Conservation (phyloP, 805 yeast genomes). For the Monosporozyma aerobia region DNA sequence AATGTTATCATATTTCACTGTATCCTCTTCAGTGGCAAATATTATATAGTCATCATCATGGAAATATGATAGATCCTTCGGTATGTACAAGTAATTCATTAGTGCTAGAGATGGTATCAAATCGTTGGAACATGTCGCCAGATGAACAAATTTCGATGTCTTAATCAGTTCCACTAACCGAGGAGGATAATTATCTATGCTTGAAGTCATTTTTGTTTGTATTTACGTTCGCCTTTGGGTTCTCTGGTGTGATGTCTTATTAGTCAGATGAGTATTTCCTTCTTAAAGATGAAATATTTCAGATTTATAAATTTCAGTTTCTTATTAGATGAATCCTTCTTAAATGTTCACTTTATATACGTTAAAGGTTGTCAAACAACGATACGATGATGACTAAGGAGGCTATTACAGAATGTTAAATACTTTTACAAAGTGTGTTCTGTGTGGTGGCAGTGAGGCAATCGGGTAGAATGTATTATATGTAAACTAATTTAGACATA, state of each 20-base stretch:
- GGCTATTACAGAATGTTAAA: no score
- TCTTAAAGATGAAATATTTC: background rate
- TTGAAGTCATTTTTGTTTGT: background rate
- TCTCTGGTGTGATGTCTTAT: background rate
- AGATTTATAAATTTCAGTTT: background rate
- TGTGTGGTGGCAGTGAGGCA: no score
- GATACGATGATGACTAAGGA: no score
- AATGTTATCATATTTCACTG: slow-evolving; percentile 67
- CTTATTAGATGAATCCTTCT: no score
- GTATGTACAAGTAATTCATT: slow-evolving; percentile 77
- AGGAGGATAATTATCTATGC: slow-evolving; percentile 27
- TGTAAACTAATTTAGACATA: no score
- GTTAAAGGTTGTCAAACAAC: no score
- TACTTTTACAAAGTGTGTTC: no score
- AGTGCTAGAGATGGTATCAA: slow-evolving; percentile 76
- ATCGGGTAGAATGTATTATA: no score
- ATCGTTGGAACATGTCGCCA: slow-evolving; percentile 63
- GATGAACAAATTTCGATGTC: slow-evolving; percentile 61
- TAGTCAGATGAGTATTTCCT: background rate
- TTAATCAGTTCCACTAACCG: slow-evolving; percentile 38
- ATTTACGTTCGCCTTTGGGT: background rate
- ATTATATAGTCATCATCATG: slow-evolving; percentile 46
- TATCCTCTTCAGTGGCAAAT: slow-evolving; percentile 58
- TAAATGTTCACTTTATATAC: no score
- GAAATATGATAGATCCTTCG: slow-evolving; percentile 29